Evolutionary conservation across 2,329 filamentous ascomycete species (phyloP), one percentile per base, ranked within the genome.

Genomic region (Phyllosticta citrichinensis): DNA sequence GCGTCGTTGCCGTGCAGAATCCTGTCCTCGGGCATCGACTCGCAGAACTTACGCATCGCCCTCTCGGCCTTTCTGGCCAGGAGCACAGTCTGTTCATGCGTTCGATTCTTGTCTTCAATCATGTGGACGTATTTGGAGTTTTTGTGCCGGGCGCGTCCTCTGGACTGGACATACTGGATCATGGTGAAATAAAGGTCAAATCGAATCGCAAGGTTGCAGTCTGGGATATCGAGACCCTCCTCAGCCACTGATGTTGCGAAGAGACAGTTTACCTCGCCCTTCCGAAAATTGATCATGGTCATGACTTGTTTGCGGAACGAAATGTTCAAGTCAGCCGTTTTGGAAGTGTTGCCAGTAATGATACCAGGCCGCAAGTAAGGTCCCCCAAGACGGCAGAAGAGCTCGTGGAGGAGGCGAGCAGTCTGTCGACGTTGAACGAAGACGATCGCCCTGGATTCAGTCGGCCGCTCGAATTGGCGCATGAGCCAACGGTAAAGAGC

Each of bases 111-210:
- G 1, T 74, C 69, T 69, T 97, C 92, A 2, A 90, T 71, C 88
- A 99, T 92, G 68, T 89, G 89, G 35, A 92, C 82, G 71, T 93
- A 97, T 64, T 83, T 85, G 0, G 94, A 97, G 60, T 87, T 81
- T 0, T 76, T 73, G 67, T 91, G 88, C 50, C 94, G 83, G 12
- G 94, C 94, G 59, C 94, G 84, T 0, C 94, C 94, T 64, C 91
- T 84, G 14, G 92, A 97, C 72, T 99, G 94, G 20, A 97, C 86
- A 70, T 97, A 97, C 69, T 96, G 89, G 58, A 97, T 97, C 73
- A 96, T 85, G 0, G 93, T 97, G 11, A 82, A 80, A 73, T 91
- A 96, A 2, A 96, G 81, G 69, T 97, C 91, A 68, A 97, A 99
- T 2, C 92, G 78, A 25, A 87, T 74, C 11, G 87, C 80, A n/a